Evolutionary conservation across 768 basidiomycete genomes (phyloP).

Genomic region (Phylloporus sp.): DNA sequence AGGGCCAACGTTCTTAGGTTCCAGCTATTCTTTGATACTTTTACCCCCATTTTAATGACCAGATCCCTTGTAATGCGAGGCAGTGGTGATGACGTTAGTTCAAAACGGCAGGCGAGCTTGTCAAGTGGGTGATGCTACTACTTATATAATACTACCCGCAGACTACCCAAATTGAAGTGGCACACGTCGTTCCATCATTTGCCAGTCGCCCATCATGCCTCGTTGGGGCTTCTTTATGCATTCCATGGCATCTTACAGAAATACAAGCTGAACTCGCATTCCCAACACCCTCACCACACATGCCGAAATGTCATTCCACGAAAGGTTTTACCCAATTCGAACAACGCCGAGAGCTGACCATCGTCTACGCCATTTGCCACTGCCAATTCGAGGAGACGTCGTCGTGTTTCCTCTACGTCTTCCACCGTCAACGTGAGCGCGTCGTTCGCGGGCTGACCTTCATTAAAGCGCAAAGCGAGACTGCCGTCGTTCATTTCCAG

Average conservation of each 20-base stretch:
- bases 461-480: not conserved
- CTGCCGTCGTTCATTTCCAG: not conserved
- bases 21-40: not conserved
- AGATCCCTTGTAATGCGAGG: not conserved
- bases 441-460: conserved; percentile 2
- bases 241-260: not conserved
- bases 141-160: too few relatives aligned
- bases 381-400: conserved; percentile 6
- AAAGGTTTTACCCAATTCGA: conserved; percentile 20
- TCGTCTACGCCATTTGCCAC: conserved; percentile 1
- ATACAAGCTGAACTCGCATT: not conserved
- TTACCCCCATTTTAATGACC: not conserved
- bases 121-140: too few relatives aligned
- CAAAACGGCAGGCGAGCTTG: too few relatives aligned
- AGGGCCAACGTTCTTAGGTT: not conserved
- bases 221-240: too few relatives aligned
- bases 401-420: conserved; percentile 16
- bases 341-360: conserved; percentile 15
- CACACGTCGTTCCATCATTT: too few relatives aligned
- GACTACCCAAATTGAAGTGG: too few relatives aligned
- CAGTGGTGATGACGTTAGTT: too few relatives aligned
- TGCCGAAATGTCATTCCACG: conserved; percentile 22
- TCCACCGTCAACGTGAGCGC: conserved; percentile 16
- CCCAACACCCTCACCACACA: conserved; percentile 17
- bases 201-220: too few relatives aligned